Conservation (phyloP, 2,329 filamentous ascomycete species). For the Ophiostoma ulmi region DNA sequence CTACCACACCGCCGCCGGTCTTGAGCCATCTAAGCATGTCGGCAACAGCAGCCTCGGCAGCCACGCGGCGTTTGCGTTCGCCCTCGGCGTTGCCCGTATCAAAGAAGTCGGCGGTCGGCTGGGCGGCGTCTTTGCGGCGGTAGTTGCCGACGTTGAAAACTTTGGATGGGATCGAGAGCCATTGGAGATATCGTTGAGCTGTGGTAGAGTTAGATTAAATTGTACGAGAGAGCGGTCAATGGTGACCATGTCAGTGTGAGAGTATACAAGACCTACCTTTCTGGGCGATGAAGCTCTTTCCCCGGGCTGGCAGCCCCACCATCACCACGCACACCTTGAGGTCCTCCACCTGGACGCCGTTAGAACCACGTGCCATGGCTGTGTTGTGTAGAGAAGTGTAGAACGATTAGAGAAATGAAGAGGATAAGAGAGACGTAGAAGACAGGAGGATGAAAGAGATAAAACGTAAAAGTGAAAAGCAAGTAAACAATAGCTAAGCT, state of each 20-base stretch:
- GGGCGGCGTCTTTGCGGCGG: slow-evolving; percentile 80
- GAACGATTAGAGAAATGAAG: neutral
- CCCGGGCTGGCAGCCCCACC: slow-evolving; percentile 91
- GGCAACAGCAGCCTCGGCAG: slow-evolving; percentile 82
- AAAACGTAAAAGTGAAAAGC: neutral
- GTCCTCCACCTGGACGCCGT: slow-evolving; percentile 85
- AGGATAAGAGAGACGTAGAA: neutral
- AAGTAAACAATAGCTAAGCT: slow-evolving; percentile 11
- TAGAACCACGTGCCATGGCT: slow-evolving; percentile 40
- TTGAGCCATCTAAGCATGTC: slow-evolving; percentile 96
- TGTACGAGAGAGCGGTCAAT: neutral
- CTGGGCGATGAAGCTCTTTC: slow-evolving; percentile 95
- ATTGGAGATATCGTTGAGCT: slow-evolving; percentile 92
- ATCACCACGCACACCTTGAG: slow-evolving; percentile 97
- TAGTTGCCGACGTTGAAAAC: slow-evolving; percentile 98
- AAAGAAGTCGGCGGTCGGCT: slow-evolving; percentile 92
- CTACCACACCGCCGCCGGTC: slow-evolving; percentile 75
- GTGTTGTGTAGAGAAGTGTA: neutral
- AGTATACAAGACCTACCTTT: slow-evolving; percentile 62
- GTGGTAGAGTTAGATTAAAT: neutral
- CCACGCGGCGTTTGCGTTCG: slow-evolving; percentile 79
- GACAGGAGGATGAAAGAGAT: neutral
- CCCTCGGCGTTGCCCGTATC: slow-evolving; percentile 85
- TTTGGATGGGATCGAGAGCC: slow-evolving; percentile 89
- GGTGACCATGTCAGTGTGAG: too few species aligned